Conservation (phyloP, 2,329 filamentous ascomycete species). For the Coniochaeta hoffmannii region DNA sequence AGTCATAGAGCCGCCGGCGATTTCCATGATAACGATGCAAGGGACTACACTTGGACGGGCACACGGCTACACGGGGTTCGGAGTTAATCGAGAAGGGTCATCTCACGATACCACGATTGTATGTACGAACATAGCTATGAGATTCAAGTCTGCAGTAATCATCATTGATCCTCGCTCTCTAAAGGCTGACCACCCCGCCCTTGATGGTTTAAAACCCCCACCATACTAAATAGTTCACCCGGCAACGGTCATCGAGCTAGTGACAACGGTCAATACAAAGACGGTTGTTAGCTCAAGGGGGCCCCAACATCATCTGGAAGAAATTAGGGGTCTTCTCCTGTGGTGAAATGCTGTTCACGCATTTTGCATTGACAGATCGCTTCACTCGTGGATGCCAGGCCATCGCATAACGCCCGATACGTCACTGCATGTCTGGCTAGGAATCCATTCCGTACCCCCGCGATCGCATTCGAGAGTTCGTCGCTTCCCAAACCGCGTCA, state of each 20-base stretch:
- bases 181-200: neutral
- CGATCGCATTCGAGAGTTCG: neutral
- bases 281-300: neutral
- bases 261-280: neutral
- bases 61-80: neutral
- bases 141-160: no score
- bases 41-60: neutral
- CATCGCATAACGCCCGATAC: neutral
- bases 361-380: neutral
- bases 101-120: neutral
- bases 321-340: neutral
- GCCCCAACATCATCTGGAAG: neutral
- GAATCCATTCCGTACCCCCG: neutral
- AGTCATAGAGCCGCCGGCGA: no score
- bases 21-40: neutral
- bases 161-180: no score
- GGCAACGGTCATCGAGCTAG: neutral
- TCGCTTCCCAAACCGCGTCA: constrained; percentile 1
- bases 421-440: neutral
- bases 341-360: neutral
- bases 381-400: neutral
- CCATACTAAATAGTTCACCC: neutral
- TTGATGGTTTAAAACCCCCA: neutral
- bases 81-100: neutral
- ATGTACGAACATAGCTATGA: neutral